These are phyloP conservation scores for Leccinum variicolor DNA, from an alignment of 768 basidiomycete species.

Conservation along the genomic window DNA sequence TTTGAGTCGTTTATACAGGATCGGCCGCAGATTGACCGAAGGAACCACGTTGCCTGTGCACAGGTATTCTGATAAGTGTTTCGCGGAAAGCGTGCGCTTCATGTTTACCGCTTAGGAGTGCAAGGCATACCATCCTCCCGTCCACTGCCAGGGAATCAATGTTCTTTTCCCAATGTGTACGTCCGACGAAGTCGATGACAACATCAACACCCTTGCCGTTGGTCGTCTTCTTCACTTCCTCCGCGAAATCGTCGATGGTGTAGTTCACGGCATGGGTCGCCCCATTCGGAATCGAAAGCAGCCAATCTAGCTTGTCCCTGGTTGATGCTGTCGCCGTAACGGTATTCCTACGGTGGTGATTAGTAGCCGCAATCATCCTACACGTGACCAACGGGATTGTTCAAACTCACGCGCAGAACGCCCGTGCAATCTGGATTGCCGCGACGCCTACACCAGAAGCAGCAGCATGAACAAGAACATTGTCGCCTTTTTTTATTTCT, in stretches of 20 bases:
- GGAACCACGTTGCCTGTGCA: slow-evolving; percentile 49
- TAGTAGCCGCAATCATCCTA: slow-evolving; percentile 2
- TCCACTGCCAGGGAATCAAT: slow-evolving; percentile 66
- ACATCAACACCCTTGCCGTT: slow-evolving; percentile 73
- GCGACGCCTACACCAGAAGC: slow-evolving; percentile 89
- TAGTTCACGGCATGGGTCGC: slow-evolving; percentile 82
- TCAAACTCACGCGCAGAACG: slow-evolving; percentile 63
- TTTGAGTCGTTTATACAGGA: slow-evolving; percentile 81
- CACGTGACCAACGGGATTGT: background rate
- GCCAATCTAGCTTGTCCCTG: slow-evolving; percentile 75
- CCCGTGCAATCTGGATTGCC: slow-evolving; percentile 81
- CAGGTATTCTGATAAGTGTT: slow-evolving; percentile 17
- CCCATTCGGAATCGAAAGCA: slow-evolving; percentile 62
- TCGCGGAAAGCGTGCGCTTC: slow-evolving; percentile 13
- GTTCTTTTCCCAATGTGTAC: slow-evolving; percentile 71
- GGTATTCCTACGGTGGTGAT: slow-evolving; percentile 42
- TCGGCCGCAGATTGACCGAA: slow-evolving; percentile 54
- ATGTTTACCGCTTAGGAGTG: slow-evolving; percentile 58
- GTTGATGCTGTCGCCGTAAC: slow-evolving; percentile 88
- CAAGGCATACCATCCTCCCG: slow-evolving; percentile 70
- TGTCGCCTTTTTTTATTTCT: slow-evolving; percentile 62
- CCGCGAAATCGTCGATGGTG: slow-evolving; percentile 77
- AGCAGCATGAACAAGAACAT: slow-evolving; percentile 87
- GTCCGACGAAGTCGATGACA: slow-evolving; percentile 82
- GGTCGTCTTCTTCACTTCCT: slow-evolving; percentile 67